Base-by-base conservation (phyloP, 176 grass and related monocot species). In the Carex myosuroides region DNA sequence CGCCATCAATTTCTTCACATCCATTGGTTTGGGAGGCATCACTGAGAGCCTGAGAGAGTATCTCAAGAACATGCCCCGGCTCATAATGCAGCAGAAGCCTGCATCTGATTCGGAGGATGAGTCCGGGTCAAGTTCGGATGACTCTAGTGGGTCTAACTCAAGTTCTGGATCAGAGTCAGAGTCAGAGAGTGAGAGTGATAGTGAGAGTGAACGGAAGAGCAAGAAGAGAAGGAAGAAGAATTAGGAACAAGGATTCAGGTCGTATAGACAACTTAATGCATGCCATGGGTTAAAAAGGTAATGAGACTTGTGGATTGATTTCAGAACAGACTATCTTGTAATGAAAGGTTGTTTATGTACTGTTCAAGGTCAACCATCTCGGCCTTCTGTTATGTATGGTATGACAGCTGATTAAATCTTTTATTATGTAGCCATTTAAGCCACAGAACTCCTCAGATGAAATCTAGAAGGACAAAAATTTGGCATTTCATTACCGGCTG, bases 1-100 rank as follows among this genome's bases (percentile, higher is more conserved):
- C 71, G 86, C 95, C 0, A 98, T 98, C 18, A 98, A 92, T 70
- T 95, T 98, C 83, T 98, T 98, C 83, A 98, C 95, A 0, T 98
- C 95, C 20, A 93, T 95, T 32, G 93, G 95, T 55, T 90, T 98
- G 70, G 95, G 93, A 16, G 95, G 95, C 44, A 95, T 98, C 26
- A 98, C 93, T 0, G 95, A 95, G 66, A 95, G 85, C 79, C 79
- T 95, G 74, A 90, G 95, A 55, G 92, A 95, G 77, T 91, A 98
- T 61, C 86, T 98, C 67, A 98, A 98, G 81, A 98, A 95, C 55
- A 98, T 98, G 95, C 95, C 95, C 0, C 88, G 92, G 17, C 85
- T 98, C 52, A 98, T 98, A 86, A 98, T 98, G 95, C 92, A 95
- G 66, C 95, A 98, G 57, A 94, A 93, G 77, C 84, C 84, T 2